Evolutionary conservation across 371 early-diverging fungal genomes (phyloP), one percentile per base, ranked within the genome.

Genomic region (Mortierella sp.): DNA sequence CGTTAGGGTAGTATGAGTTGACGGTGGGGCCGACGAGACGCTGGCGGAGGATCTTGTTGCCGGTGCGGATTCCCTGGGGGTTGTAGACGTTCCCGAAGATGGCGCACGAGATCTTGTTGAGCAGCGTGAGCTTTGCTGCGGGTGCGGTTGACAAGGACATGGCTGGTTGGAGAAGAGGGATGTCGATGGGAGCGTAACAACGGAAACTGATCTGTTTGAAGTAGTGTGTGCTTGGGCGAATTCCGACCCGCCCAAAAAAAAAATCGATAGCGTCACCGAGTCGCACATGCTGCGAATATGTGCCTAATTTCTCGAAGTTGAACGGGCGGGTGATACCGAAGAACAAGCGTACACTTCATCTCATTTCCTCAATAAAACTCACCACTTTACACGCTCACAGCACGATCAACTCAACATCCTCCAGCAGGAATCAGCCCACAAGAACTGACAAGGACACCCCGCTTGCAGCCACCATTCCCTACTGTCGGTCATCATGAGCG

Each of bases 41-140:
- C 75, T 94, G 91, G 65, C 94, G 90, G 44, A 96, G 88, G 74
- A 96, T 90, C 83, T 95, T 94, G 88, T 94, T 94, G 55, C 96
- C 96, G 1, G 94, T 93, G 77, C 95, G 92, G 43, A 91, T 90
- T 1, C 90, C 88, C 3, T 93, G 94, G 12, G 96, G 96, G 76
- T 96, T 96, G 81, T 95, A 94, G 27, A 92, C 88, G 81, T 90
- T 94, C 65, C 92, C 90, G 72, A 96, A 96, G 48, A 96, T 88
- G 79, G 91, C 91, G 73, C 91, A 89, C 27, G 94, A 90, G 43
- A 95, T 80, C 84, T 95, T 91, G 16, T 92, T 89, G n/a, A 95
- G 84, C 78, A 91, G 88, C 27, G 88, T 83, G 75, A 93, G 79
- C 76, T 83, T 78, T 46, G 72, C 44, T n/a, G 82, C 46, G 41